Conservation (phyloP, 2,329 filamentous ascomycete genomes). For the Gliomastix tumulicola region DNA sequence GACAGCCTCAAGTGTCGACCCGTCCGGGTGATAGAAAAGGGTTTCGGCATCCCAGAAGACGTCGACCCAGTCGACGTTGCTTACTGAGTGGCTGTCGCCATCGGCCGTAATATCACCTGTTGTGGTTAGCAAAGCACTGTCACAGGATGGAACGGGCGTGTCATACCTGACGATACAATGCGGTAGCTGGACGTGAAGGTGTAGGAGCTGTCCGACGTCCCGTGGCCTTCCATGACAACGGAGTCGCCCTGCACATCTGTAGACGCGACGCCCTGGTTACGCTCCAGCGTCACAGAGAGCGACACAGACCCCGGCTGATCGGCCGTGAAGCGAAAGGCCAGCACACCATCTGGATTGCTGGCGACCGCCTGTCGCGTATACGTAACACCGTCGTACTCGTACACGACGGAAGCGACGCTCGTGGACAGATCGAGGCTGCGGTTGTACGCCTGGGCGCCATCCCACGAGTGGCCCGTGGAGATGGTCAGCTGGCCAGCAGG, state of each 20-base stretch:
- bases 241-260: too few relatives aligned
- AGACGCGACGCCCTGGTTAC: too few relatives aligned
- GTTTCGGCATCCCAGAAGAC: slow-evolving; percentile 8
- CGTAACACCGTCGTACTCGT: slow-evolving; percentile 7
- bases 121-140: too few relatives aligned
- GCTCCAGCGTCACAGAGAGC: too few relatives aligned
- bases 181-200: too few relatives aligned
- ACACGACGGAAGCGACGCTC: slow-evolving; percentile 6
- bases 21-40: slow-evolving; percentile 1
- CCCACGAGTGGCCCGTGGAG: slow-evolving; percentile 11
- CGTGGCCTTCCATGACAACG: too few relatives aligned
- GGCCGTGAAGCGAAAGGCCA: slow-evolving; percentile 11
- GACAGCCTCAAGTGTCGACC: too few relatives aligned
- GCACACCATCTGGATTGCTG: slow-evolving; percentile 13
- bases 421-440: slow-evolving; percentile 10
- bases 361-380: slow-evolving; percentile 14
- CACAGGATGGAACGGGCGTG: too few relatives aligned
- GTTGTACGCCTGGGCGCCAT: slow-evolving; percentile 17
- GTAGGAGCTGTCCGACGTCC: too few relatives aligned
- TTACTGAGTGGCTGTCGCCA: too few relatives aligned
- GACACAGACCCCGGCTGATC: slow-evolving; percentile 7
- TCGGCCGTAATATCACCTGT: too few relatives aligned
- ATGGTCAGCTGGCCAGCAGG: slow-evolving; percentile 10
- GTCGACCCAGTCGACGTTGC: slow-evolving; percentile 6
- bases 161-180: too few relatives aligned